Conservation (phyloP, 2,329 filamentous ascomycete genomes). For the Colletotrichum ledebouriae region DNA sequence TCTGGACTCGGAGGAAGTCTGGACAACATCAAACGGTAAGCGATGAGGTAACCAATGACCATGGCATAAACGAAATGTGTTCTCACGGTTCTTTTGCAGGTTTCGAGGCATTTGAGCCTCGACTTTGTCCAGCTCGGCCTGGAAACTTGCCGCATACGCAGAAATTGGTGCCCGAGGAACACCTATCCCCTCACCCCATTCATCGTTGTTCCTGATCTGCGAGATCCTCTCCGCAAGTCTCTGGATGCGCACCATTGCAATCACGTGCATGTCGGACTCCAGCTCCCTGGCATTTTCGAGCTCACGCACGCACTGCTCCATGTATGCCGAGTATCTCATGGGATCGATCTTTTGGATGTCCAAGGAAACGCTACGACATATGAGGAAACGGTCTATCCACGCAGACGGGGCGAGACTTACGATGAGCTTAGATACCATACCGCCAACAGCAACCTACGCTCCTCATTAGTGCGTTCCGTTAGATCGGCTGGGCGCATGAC, state of each 20-base stretch:
- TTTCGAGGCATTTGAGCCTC: slow-evolving; percentile 51
- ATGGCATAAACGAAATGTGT: neutral
- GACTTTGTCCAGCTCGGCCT: slow-evolving; percentile 60
- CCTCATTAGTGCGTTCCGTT: slow-evolving; percentile 61
- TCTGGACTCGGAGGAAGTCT: slow-evolving; percentile 57
- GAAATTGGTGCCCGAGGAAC: slow-evolving; percentile 57
- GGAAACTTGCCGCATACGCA: slow-evolving; percentile 62
- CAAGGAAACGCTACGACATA: slow-evolving; percentile 54
- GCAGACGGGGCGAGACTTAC: slow-evolving; percentile 51
- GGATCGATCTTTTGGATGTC: slow-evolving; percentile 61
- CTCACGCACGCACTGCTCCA: slow-evolving; percentile 63
- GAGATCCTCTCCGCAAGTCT: slow-evolving; percentile 65
- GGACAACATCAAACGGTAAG: neutral
- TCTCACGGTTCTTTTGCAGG: slow-evolving; percentile 51
- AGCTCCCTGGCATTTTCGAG: slow-evolving; percentile 60
- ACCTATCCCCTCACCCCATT: slow-evolving; percentile 51
- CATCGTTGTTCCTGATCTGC: slow-evolving; percentile 53
- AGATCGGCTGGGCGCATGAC: slow-evolving; percentile 56
- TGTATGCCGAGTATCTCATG: slow-evolving; percentile 65
- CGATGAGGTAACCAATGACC: neutral
- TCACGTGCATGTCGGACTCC: slow-evolving; percentile 60
- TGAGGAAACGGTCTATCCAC: slow-evolving; percentile 15
- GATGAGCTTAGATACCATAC: slow-evolving; percentile 68
- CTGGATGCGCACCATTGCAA: slow-evolving; percentile 63
- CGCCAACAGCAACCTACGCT: slow-evolving; percentile 64